These are phyloP conservation scores for Annulohypoxylon nitens DNA, from an alignment of 495 filamentous ascomycete species.

Conservation along the genomic window DNA sequence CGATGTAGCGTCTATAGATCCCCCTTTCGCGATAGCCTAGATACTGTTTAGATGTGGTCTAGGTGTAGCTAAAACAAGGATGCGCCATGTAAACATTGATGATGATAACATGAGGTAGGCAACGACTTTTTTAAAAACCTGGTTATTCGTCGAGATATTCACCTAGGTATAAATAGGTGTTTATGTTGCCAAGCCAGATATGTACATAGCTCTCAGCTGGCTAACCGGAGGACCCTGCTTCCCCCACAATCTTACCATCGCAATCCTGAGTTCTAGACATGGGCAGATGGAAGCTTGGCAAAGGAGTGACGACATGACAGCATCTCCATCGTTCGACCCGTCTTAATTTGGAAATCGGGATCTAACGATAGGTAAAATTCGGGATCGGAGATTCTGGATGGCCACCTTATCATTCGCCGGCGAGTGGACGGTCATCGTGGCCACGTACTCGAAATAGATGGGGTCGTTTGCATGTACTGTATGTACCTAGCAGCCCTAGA, in stretches of 20 bases:
- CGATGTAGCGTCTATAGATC: constrained; percentile 2
- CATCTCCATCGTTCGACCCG: not conserved
- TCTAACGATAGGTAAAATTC: constrained; percentile 5
- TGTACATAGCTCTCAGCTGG: constrained; percentile 20
- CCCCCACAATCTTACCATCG: constrained; percentile 37
- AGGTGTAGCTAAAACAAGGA: not conserved
- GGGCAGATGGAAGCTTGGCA: constrained; percentile 45
- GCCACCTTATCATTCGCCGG: constrained; percentile 18
- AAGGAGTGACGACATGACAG: constrained; percentile 23
- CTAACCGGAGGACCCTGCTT: constrained; percentile 31
- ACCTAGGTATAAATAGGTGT: not conserved
- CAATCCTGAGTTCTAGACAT: constrained; percentile 30
- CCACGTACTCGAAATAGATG: not conserved
- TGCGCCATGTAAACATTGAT: not conserved
- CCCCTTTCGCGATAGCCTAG: not conserved
- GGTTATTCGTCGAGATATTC: not conserved
- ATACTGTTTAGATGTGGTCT: not conserved
- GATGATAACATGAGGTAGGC: not conserved
- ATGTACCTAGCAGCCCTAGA: constrained; percentile 7
- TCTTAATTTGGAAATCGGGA: constrained; percentile 6
- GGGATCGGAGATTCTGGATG: constrained; percentile 11
- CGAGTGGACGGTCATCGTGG: constrained; percentile 1
- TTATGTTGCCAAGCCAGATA: constrained; percentile 29
- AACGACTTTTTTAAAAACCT: constrained; percentile 1
- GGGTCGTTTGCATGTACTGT: not conserved